These are phyloP conservation scores for Scorias spongiosa DNA, from an alignment of 2,329 filamentous ascomycete genomes.

Conservation along the genomic window DNA sequence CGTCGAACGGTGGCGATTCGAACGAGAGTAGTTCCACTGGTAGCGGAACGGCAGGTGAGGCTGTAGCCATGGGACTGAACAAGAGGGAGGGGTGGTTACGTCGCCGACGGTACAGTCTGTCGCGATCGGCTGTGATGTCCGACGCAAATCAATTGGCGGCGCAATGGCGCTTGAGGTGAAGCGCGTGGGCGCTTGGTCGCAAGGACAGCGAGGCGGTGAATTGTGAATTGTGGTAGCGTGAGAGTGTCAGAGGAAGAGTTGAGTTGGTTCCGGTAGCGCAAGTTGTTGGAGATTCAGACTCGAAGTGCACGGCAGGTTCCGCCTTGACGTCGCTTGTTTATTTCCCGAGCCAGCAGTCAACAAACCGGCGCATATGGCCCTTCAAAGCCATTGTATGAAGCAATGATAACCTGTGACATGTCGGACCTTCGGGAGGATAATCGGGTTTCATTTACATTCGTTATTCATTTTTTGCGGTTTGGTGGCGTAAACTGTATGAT, in stretches of 20 bases:
- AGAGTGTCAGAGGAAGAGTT: too few relatives aligned
- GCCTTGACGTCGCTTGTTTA: not conserved
- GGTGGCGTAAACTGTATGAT: not conserved
- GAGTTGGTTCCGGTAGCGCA: too few relatives aligned
- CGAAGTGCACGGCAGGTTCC: not conserved
- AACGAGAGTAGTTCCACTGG: not conserved
- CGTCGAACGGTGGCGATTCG: not conserved
- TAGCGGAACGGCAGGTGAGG: too few relatives aligned
- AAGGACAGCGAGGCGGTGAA: too few relatives aligned
- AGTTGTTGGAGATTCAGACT: not conserved
- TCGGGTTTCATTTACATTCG: not conserved
- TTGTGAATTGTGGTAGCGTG: too few relatives aligned
- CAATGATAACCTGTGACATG: too few relatives aligned
- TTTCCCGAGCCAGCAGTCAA: not conserved
- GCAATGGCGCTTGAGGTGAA: not conserved
- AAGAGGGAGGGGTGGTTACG: not conserved
- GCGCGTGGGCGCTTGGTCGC: not conserved
- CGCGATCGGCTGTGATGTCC: too few relatives aligned
- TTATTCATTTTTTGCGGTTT: not conserved
- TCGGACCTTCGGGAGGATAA: too few relatives aligned
- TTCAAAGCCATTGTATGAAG: too few relatives aligned
- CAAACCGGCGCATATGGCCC: too few relatives aligned
- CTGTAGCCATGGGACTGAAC: not conserved
- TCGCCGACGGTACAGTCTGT: not conserved
- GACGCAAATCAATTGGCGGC: too few relatives aligned